Evolutionary conservation across 2,329 filamentous ascomycete species (phyloP), one percentile per base, ranked within the genome.

Genomic region (Madurella mycetomatis): DNA sequence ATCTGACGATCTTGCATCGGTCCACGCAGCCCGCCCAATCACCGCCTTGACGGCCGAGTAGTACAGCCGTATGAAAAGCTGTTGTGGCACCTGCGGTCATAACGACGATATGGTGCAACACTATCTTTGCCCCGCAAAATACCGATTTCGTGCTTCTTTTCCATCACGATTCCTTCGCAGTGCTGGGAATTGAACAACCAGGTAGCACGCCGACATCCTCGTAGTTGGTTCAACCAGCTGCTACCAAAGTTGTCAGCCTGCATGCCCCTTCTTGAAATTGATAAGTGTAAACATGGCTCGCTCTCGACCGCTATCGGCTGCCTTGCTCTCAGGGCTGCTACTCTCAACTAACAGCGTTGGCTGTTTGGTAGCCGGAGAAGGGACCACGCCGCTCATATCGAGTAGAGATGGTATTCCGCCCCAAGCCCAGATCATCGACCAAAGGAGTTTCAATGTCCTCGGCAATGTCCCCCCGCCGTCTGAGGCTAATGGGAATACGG

Each of bases 401-500:
- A 32, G 16, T 7, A 49, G 12, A 31, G 30, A 42, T 18, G 12
- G 12, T 4, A 31, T 59, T 15, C 48, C 51, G 9, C 37, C 47
- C 3, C 67, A 69, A 52, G 74, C 72, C 4, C 73, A 76, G 51
- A 55, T 76, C 41, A 71, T 78, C 42, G 67, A 76, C 59, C 73
- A 75, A 60, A 72, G 65, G 57, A 66, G 64, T n/a, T 74, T 77
- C 65, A 76, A 74, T 58, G 72, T 70, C 15, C 57, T 78, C 32
- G 60, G 68, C 0, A 62, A 58, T 2, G 75, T 77, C 2, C 64
- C 62, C 11, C 73, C 73, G 4, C 66, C 71, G 0, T 64, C 64
- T 0, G 63, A 67, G 17, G 66, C 65, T 19, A 74, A 76, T 42
- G 67, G 67, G 13, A 69, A 67, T 4, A 66, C 66, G 25, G 73